Percentiles rank a stretch among this genome's conserved stretches.
Evolutionary conservation across 345 rosid species (phyloP).

Genomic region (Eucalyptus tenuipes): DNA sequence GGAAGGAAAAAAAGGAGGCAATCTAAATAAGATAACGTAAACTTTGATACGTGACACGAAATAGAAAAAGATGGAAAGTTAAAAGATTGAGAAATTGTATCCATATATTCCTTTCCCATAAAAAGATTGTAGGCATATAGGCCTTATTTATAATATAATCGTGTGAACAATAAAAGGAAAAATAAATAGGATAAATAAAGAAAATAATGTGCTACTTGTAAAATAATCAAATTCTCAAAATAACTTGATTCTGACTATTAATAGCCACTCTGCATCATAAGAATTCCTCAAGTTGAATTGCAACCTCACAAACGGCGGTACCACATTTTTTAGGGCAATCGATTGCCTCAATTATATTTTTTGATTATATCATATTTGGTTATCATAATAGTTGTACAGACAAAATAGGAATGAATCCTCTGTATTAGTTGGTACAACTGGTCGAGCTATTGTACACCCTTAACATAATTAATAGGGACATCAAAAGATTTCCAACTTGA

Average conservation of each 20-base stretch:
- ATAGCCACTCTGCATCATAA: background rate
- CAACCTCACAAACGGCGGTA: background rate
- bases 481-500: background rate
- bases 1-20: background rate
- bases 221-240: background rate
- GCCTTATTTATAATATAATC: background rate
- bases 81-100: background rate
- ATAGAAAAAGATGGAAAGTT: no score
- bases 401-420: background rate
- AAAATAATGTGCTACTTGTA: no score
- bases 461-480: background rate
- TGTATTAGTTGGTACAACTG: background rate
- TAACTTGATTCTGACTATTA: background rate
- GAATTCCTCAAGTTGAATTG: background rate
- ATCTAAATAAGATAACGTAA: fast-evolving
- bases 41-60: background rate
- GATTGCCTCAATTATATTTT: background rate
- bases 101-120: background rate
- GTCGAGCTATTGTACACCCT: background rate
- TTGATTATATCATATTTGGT: background rate
- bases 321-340: background rate
- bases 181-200: no score
- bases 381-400: background rate
- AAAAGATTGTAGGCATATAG: background rate
- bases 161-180: background rate